Percentiles rank a stretch among this genome's conserved stretches.
Conservation (phyloP, 2,329 filamentous ascomycete species). For the Colletotrichum sp. region DNA sequence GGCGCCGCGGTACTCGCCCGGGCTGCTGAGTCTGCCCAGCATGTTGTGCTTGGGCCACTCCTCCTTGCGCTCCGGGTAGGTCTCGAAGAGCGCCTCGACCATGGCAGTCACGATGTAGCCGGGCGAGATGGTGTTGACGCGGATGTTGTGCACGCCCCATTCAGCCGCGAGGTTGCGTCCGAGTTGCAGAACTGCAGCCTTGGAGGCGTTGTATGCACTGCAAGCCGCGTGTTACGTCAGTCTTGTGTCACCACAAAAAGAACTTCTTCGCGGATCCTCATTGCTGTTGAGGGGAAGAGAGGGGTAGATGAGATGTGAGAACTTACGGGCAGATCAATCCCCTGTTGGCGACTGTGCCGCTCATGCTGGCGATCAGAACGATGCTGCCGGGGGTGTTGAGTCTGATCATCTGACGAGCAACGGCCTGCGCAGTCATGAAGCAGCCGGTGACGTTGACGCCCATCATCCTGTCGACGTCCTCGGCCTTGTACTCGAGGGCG, state of each 20-base stretch:
- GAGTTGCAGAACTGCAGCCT: conserved; percentile 76
- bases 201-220: conserved; percentile 78
- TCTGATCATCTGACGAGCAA: conserved; percentile 77
- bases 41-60: conserved; percentile 88
- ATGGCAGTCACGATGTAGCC: conserved; percentile 85
- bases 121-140: conserved; percentile 82
- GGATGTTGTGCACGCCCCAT: conserved; percentile 75
- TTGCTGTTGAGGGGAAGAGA: neutral
- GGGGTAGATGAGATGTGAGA: neutral
- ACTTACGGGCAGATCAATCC: conserved; percentile 65
- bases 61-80: conserved; percentile 70
- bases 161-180: conserved; percentile 74
- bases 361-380: conserved; percentile 74
- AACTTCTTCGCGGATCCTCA: neutral
- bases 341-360: conserved; percentile 69
- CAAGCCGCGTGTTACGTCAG: conserved; percentile 30
- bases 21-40: conserved; percentile 72
- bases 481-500: conserved; percentile 79
- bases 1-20: conserved; percentile 74
- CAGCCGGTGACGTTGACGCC: conserved; percentile 86
- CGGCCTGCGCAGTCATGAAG: conserved; percentile 86
- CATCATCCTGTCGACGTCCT: conserved; percentile 80
- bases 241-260: neutral
- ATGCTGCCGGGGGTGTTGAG: conserved; percentile 65
- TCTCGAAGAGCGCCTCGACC: conserved; percentile 80